Base-by-base conservation (phyloP, 2,329 filamentous ascomycete genomes). In the Colletotrichum aenigma region DNA sequence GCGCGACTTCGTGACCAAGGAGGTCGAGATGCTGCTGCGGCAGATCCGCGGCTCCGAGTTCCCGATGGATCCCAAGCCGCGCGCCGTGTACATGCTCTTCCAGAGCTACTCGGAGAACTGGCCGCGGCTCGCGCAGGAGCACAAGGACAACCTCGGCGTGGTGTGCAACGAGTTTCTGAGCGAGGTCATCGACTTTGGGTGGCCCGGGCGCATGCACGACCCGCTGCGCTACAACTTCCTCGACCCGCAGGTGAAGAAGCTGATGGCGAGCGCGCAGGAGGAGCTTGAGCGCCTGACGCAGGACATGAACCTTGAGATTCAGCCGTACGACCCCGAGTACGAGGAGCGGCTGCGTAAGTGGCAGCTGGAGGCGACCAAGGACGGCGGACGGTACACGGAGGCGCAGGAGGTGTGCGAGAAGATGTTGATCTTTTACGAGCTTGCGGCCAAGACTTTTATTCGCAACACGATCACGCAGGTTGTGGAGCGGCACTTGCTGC, bases 341-440 rank as follows among this genome's bases (percentile, higher is more conserved):
- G 88, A 89, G 79, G 87, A 89, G 24, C 87, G 88, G 2, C 83
- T 90, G 66, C 82, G 86, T 32, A 85, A 82, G 71, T 90, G 88
- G 88, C 87, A 88, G 7, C 82, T 82, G 0, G 81, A 85, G 8
- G 81, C 83, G 1, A 85, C 85, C 1, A 81, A 85, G 75, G 85
- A 89, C 8, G 88, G 87, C 1, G 86, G 85, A 30, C 84, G 84
- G 0, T 89, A 88, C 78, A 87, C 85, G 3, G 88, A 90, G 73
- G 88, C 88, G 0, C 87, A 90, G 74, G 88, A 90, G 79, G 88
- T 90, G 0, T 78, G 89, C 30, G 88, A 90, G 80, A 90, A 90
- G 84, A 90, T 89, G 88, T 83, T 90, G 68, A 90, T 90, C 76
- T 90, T 88, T 82, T 90, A 90, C 76, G 88, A 90, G 76, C 84